phyloP scores from a whole-genome alignment of 148 eudicot genomes.

The Tetragonia tetragonoides region DNA sequence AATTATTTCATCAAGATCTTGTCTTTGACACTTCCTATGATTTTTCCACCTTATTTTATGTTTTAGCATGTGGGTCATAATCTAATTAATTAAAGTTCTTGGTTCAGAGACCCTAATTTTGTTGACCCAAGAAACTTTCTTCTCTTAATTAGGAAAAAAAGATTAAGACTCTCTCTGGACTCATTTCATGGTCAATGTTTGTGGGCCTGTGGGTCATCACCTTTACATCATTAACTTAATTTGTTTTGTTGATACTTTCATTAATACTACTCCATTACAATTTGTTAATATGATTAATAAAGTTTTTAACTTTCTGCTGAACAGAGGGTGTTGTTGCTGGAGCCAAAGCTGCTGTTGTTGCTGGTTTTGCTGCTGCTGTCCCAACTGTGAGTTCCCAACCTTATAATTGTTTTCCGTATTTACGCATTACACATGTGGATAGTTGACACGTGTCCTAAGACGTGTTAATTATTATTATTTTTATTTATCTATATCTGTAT shows the following conservation, averaged over 20 bases:
- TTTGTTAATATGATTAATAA: background rate
- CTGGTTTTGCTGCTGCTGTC: slow-evolving; percentile 73
- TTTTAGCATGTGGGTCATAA: background rate
- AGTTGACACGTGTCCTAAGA: too few species aligned
- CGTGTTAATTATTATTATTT: background rate
- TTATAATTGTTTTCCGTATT: background rate
- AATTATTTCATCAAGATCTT: slow-evolving; percentile 22
- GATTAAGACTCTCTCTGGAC: background rate
- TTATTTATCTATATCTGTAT: background rate
- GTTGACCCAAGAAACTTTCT: slow-evolving; percentile 3
- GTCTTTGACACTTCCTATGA: slow-evolving; percentile 12
- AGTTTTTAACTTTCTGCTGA: background rate
- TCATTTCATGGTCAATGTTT: slow-evolving; percentile 16
- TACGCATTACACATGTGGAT: background rate
- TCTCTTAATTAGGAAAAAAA: background rate
- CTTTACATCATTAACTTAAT: background rate
- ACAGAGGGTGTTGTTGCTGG: slow-evolving; percentile 89
- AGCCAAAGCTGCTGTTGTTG: slow-evolving; percentile 84
- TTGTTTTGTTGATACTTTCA: background rate
- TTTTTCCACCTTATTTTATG: background rate
- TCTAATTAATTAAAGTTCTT: background rate
- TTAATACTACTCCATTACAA: background rate
- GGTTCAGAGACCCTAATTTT: background rate
- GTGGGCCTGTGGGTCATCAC: background rate
- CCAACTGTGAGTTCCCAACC: slow-evolving; percentile 57